Percentiles rank a stretch among this genome's conserved stretches.
Conservation (phyloP, 2,329 filamentous ascomycete species). For the Neofusicoccum sp. region DNA sequence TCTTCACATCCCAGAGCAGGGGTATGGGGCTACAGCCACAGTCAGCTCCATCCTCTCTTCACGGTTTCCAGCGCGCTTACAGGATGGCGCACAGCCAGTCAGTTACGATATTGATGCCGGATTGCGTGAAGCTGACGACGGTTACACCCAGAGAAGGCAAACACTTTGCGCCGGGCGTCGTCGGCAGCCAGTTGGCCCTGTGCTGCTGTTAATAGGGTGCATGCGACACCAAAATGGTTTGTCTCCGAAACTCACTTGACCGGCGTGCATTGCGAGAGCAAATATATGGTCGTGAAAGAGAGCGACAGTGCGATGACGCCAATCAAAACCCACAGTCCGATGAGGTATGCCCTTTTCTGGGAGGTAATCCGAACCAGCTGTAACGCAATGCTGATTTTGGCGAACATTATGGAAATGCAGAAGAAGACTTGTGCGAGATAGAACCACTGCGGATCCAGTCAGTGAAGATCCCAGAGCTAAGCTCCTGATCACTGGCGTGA, state of each 20-base stretch:
- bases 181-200: constrained; percentile 7
- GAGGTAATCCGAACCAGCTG: constrained; percentile 40
- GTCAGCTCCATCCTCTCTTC: not conserved
- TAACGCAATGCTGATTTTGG: constrained; percentile 40
- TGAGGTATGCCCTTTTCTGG: constrained; percentile 30
- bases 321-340: constrained; percentile 33
- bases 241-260: constrained; percentile 22
- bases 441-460: constrained; percentile 33
- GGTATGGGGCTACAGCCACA: constrained; percentile 26
- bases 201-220: not conserved
- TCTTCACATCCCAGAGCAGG: constrained; percentile 31
- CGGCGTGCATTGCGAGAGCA: constrained; percentile 31
- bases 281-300: constrained; percentile 39
- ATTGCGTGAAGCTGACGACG: constrained; percentile 10
- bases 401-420: constrained; percentile 38
- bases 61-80: constrained; percentile 21
- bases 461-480: not conserved
- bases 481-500: no score
- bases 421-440: constrained; percentile 42
- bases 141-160: constrained; percentile 2
- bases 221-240: no score
- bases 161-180: constrained; percentile 1
- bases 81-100: constrained; percentile 41
- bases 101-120: constrained; percentile 37
- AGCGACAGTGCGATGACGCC: constrained; percentile 34